A percentile compares a stretch with the other conserved stretches of the same genome.
Evolutionary conservation across 1,284 basidiomycete species (phyloP).

Genomic region (Papiliotrema laurentii): DNA sequence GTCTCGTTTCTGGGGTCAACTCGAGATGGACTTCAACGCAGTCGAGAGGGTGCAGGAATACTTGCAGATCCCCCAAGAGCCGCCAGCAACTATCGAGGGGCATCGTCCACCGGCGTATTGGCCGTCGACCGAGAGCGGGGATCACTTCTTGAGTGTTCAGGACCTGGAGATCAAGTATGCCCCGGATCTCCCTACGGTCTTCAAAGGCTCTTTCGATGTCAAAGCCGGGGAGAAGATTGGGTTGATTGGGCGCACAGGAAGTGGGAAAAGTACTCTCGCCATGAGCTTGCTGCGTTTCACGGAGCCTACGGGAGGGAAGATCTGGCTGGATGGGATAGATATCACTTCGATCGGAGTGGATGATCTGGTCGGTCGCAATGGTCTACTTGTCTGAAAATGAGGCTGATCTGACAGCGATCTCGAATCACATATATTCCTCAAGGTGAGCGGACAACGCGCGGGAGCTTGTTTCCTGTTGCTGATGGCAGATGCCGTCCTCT

Average conservation of each 20-base stretch:
- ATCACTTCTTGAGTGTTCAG: slow-evolving; percentile 58
- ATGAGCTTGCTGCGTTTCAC: slow-evolving; percentile 84
- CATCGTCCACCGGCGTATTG: slow-evolving; percentile 74
- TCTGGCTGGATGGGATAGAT: slow-evolving; percentile 83
- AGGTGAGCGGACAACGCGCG: slow-evolving; percentile 16
- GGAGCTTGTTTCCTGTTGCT: background rate
- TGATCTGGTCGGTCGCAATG: slow-evolving; percentile 55
- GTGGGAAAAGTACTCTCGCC: slow-evolving; percentile 60
- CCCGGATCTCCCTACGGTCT: slow-evolving; percentile 74
- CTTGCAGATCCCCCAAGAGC: slow-evolving; percentile 78
- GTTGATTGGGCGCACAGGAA: slow-evolving; percentile 47
- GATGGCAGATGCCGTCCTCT: slow-evolving; percentile 63
- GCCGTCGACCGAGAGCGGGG: slow-evolving; percentile 58
- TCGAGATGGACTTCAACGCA: slow-evolving; percentile 60
- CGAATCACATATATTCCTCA: slow-evolving; percentile 51
- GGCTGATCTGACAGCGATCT: slow-evolving; percentile 33
- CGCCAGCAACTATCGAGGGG: slow-evolving; percentile 64
- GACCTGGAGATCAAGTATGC: slow-evolving; percentile 76
- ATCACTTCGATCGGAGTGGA: slow-evolving; percentile 80
- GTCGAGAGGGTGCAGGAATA: slow-evolving; percentile 88
- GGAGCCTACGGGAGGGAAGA: slow-evolving; percentile 72
- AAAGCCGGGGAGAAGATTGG: slow-evolving; percentile 72
- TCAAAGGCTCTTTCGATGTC: slow-evolving; percentile 71
- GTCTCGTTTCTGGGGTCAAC: slow-evolving; percentile 45
- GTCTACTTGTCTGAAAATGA: slow-evolving; percentile 4